These are phyloP conservation scores for Chaetomidium leptoderma DNA, from an alignment of 495 filamentous ascomycete genomes.

Conservation along the genomic window DNA sequence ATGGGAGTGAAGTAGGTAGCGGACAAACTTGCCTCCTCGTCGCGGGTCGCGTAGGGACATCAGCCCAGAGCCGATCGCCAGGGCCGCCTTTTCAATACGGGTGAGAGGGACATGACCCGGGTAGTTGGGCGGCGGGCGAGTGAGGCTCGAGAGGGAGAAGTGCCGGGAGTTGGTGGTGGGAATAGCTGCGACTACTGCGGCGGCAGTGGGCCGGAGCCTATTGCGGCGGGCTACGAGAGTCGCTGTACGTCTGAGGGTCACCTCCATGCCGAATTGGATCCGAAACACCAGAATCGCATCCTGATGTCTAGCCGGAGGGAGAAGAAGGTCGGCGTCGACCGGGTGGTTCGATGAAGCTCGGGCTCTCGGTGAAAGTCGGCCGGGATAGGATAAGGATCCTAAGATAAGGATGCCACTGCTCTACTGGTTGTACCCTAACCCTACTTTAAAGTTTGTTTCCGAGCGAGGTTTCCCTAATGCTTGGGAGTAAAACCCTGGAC, in stretches of 20 bases:
- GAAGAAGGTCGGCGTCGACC: background rate
- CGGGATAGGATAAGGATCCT: slow-evolving; percentile 4
- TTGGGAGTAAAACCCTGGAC: no score
- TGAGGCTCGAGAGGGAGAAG: slow-evolving; percentile 79
- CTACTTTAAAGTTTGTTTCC: no score
- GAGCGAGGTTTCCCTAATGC: no score
- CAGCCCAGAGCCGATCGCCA: slow-evolving; percentile 80
- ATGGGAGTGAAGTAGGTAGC: background rate
- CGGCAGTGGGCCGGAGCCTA: slow-evolving; percentile 1
- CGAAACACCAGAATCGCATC: slow-evolving; percentile 12
- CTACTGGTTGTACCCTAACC: no score
- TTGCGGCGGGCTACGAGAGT: slow-evolving; percentile 18
- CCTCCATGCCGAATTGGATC: slow-evolving; percentile 29
- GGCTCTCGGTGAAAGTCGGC: background rate
- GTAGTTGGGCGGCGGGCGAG: slow-evolving; percentile 80
- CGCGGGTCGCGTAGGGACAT: slow-evolving; percentile 74
- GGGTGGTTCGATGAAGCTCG: slow-evolving; percentile 22
- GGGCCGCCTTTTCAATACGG: slow-evolving; percentile 63
- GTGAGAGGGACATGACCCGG: slow-evolving; percentile 89
- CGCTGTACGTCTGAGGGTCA: slow-evolving; percentile 24
- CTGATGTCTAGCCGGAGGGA: slow-evolving; percentile 2
- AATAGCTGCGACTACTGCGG: background rate
- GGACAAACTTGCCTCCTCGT: slow-evolving; percentile 56
- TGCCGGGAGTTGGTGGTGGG: slow-evolving; percentile 22
- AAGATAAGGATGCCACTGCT: no score